Base-by-base conservation (phyloP, 2,329 filamentous ascomycete species). In the Cadophora sp. region DNA sequence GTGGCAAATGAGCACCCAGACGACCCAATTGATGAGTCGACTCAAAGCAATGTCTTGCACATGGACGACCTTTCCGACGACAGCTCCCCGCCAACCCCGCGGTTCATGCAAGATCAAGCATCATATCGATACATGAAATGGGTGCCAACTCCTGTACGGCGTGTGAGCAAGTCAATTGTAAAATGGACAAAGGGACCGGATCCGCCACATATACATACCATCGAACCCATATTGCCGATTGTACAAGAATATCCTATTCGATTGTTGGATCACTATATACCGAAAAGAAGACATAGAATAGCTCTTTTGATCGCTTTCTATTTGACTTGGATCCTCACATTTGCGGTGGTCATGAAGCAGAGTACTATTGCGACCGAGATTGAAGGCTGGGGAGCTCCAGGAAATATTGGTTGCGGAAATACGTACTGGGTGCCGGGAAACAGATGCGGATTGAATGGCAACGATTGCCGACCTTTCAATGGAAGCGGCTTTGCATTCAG, bases 381-480 rank as follows among this genome's bases (percentile, higher is more conserved):
- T 65, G 85, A 85, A 16, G 89, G 86, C 59, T 92, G 90, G 81
- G 92, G 91, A 19, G 83, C 81, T 56, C 91, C 92, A 0, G 83
- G 85, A 65, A 83, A 85, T 64, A 87, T 95, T 53, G 82, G 87
- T 34, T 96, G 92, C 78, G 87, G 86, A 14, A 84, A 86, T 64
- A 86, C 89, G 16, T 92, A 92, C 76, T 96, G 92, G 91, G 84
- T 82, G 9, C 78, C 88, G 46, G 89, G 88, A 40, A 94, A 94
- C 75, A 81, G 81, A 14, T 96, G 92, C 77, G 92, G 92, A 0
- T 76, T 95, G 16, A 89, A 95, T 72, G 92, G 92, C 7, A 87
- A 89, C 69, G 83, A 88, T 62, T 96, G 92, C 76, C 87, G 92
- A 9, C 92, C 92, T 0, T 96, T 96, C 75, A 86, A 85, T 67